Conservation (phyloP, 139 green algal species). For the Auxenochlorella protothecoides region DNA sequence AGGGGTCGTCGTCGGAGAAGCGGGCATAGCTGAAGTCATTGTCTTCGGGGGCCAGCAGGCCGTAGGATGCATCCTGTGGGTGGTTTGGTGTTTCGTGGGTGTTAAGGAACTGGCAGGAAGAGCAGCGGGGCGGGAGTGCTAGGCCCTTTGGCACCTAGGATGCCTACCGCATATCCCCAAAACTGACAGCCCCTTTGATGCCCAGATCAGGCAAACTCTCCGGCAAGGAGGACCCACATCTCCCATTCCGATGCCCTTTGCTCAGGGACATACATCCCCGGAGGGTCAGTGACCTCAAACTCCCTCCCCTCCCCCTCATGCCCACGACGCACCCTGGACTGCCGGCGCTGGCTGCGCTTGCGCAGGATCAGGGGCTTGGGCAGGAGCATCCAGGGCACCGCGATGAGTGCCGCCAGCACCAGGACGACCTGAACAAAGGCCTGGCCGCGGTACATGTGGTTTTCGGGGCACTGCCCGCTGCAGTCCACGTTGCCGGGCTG, state of each 20-base stretch:
- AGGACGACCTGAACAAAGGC: constrained; percentile 67
- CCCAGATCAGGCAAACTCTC: too few relatives aligned
- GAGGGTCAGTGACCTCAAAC: neutral
- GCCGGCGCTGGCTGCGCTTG: constrained; percentile 53
- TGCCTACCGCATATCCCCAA: too few relatives aligned
- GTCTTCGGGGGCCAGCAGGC: constrained; percentile 19
- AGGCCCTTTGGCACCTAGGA: too few relatives aligned
- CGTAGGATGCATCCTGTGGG: constrained; percentile 15
- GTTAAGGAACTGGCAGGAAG: too few relatives aligned
- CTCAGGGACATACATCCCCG: neutral
- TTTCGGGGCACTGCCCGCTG: constrained; percentile 45
- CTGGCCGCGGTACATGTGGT: constrained; percentile 54
- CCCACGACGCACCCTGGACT: constrained; percentile 2
- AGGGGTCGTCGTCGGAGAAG: constrained; percentile 8
- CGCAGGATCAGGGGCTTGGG: constrained; percentile 95
- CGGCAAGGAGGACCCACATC: too few relatives aligned
- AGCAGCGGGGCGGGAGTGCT: too few relatives aligned
- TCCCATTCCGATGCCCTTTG: too few relatives aligned
- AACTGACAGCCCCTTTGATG: too few relatives aligned
- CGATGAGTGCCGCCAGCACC: constrained; percentile 67
- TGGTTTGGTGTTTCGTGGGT: too few relatives aligned
- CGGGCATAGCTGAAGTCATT: constrained; percentile 17
- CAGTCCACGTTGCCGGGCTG: constrained; percentile 56
- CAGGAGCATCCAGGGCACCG: constrained; percentile 92
- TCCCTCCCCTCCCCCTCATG: neutral